phyloP scores from a whole-genome alignment of 2,329 filamentous ascomycete species.

The Xylariaceae sp. region DNA sequence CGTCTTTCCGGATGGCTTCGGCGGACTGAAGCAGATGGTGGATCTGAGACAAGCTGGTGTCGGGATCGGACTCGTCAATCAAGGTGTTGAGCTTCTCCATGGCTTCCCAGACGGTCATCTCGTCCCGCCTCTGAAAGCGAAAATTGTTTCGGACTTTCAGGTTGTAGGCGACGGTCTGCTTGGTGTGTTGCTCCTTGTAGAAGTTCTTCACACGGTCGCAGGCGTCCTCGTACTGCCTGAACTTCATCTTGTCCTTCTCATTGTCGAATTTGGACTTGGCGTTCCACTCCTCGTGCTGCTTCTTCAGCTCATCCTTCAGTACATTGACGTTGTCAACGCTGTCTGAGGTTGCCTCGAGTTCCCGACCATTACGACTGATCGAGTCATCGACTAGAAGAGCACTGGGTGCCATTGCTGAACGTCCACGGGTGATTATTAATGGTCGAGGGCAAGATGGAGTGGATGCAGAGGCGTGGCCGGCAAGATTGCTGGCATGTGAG shows the following conservation, averaged over 20 bases:
- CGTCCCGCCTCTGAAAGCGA: slow-evolving; percentile 54
- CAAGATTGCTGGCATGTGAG: neutral
- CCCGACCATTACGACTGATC: slow-evolving; percentile 27
- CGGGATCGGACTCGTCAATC: slow-evolving; percentile 86
- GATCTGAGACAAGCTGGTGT: slow-evolving; percentile 82
- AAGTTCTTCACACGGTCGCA: slow-evolving; percentile 82
- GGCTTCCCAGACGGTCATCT: slow-evolving; percentile 85
- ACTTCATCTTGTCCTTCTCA: slow-evolving; percentile 72
- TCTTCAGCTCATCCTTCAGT: slow-evolving; percentile 41
- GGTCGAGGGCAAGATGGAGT: neutral
- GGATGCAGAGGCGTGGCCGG: neutral
- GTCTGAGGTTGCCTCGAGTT: slow-evolving; percentile 42
- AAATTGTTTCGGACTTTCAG: slow-evolving; percentile 70
- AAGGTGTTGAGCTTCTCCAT: slow-evolving; percentile 90
- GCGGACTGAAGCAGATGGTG: slow-evolving; percentile 85
- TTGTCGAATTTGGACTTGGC: slow-evolving; percentile 61
- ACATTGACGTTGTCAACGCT: slow-evolving; percentile 52
- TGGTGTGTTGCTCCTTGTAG: slow-evolving; percentile 67
- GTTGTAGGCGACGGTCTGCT: slow-evolving; percentile 80
- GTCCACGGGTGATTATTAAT: neutral
- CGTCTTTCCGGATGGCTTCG: slow-evolving; percentile 81
- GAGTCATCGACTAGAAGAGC: slow-evolving; percentile 25
- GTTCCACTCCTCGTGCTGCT: slow-evolving; percentile 35
- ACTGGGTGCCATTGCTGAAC: slow-evolving; percentile 29
- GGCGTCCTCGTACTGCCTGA: slow-evolving; percentile 77